Evolutionary conservation across 2,329 filamentous ascomycete species (phyloP).

Genomic region (Verticillium longisporum): DNA sequence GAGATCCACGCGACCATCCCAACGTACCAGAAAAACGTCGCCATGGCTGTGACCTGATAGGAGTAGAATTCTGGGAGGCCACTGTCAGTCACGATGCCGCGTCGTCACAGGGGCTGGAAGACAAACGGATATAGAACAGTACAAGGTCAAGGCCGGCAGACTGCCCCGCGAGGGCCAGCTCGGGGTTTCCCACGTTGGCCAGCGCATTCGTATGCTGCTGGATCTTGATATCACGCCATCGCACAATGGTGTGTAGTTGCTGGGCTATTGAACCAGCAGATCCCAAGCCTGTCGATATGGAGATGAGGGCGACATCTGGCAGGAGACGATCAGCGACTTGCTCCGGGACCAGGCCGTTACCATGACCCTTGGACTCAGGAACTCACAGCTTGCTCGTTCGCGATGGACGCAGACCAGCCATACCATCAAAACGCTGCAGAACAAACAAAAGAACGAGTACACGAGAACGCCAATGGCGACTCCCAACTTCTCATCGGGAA

Average conservation of each 20-base stretch:
- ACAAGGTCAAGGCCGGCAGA: conserved; percentile 32
- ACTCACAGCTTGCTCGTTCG: conserved; percentile 34
- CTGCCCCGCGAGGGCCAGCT: conserved; percentile 32
- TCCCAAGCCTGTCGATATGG: conserved; percentile 27
- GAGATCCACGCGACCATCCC: neutral
- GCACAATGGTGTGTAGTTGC: conserved; percentile 31
- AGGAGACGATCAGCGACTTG: conserved; percentile 2
- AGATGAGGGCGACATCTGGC: conserved; percentile 32
- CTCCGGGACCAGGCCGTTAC: neutral
- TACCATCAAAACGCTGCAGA: conserved; percentile 22
- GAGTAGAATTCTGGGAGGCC: conserved; percentile 35
- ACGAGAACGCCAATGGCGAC: conserved; percentile 24
- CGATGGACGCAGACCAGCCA: conserved; percentile 31
- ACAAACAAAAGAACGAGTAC: conserved; percentile 27
- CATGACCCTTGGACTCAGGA: neutral
- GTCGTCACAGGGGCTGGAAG: neutral
- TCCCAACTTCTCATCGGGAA: conserved; percentile 24
- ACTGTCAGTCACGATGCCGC: conserved; percentile 5
- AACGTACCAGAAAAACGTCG: conserved; percentile 37
- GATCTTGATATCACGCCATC: conserved; percentile 31
- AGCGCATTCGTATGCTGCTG: conserved; percentile 28
- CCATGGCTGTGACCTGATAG: conserved; percentile 41
- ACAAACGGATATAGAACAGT: conserved; percentile 41
- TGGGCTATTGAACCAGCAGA: conserved; percentile 32
- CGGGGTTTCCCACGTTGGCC: conserved; percentile 26